phyloP scores from a whole-genome alignment of 1,284 basidiomycete genomes.

The Fomitopsis betulina region DNA sequence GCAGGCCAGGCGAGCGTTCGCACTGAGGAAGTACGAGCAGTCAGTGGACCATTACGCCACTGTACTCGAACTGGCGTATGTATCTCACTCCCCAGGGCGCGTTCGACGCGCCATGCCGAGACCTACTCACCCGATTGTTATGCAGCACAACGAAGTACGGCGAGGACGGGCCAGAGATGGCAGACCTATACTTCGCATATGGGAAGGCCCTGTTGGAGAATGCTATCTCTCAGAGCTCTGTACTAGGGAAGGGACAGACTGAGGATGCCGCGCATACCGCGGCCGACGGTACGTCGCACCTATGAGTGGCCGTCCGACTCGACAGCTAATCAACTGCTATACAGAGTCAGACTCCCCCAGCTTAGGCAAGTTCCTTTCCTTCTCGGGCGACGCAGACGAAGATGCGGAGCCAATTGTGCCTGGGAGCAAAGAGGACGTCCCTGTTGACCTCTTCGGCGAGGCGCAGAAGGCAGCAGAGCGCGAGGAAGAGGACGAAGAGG shows the following conservation, averaged over 20 bases:
- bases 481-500: constrained; percentile 39
- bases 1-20: constrained; percentile 81
- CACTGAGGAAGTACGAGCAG: constrained; percentile 82
- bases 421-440: constrained; percentile 31
- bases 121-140: neutral
- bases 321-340: neutral
- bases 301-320: neutral
- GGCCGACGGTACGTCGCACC: constrained; percentile 26
- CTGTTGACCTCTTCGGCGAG: constrained; percentile 61
- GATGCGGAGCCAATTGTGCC: constrained; percentile 27
- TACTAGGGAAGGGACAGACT: constrained; percentile 79
- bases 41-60: constrained; percentile 82
- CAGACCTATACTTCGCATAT: constrained; percentile 82
- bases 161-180: constrained; percentile 73
- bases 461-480: constrained; percentile 32
- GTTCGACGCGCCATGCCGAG: constrained; percentile 8
- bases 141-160: constrained; percentile 65
- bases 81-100: constrained; percentile 28
- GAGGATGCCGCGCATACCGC: constrained; percentile 50
- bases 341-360: constrained; percentile 26
- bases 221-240: constrained; percentile 74
- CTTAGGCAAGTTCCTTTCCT: constrained; percentile 61
- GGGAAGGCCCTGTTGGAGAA: constrained; percentile 87
- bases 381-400: constrained; percentile 70
- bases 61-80: constrained; percentile 79